A percentile compares a stretch with the other conserved stretches of the same genome.
Evolutionary conservation across 352 stramenopile species (phyloP).

Genomic region (Lagenidium sp.): DNA sequence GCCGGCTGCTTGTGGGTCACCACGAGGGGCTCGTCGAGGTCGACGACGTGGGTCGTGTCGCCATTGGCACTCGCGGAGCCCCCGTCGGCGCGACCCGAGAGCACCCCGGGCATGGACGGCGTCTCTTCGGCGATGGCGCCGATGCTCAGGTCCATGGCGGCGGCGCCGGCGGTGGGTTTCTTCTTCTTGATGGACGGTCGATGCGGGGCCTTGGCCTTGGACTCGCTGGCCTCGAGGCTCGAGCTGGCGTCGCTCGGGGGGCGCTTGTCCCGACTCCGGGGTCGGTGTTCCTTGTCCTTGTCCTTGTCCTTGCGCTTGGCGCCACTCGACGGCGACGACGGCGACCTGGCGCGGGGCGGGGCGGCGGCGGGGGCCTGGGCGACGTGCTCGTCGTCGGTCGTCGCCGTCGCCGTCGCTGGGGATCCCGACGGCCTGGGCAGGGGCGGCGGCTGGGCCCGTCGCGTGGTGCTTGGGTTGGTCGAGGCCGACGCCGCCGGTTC

Average conservation of each 20-base stretch:
- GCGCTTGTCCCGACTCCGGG: too few relatives aligned
- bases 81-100: neutral
- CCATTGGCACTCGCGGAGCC: neutral
- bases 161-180: neutral
- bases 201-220: neutral
- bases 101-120: neutral
- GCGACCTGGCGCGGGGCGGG: neutral
- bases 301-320: neutral
- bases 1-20: too few relatives aligned
- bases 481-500: neutral
- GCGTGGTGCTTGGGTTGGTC: neutral
- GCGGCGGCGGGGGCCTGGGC: neutral
- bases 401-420: neutral
- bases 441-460: too few relatives aligned
- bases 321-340: neutral
- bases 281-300: slow-evolving; percentile 1
- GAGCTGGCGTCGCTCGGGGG: neutral
- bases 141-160: slow-evolving; percentile 7
- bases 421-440: too few relatives aligned
- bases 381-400: neutral
- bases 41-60: neutral
- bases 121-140: slow-evolving; percentile 6
- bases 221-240: neutral
- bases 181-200: slow-evolving; percentile 4
- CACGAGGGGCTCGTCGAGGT: too few relatives aligned